Evolutionary conservation across 345 rosid species (phyloP).

Genomic region (Acer negundo): DNA sequence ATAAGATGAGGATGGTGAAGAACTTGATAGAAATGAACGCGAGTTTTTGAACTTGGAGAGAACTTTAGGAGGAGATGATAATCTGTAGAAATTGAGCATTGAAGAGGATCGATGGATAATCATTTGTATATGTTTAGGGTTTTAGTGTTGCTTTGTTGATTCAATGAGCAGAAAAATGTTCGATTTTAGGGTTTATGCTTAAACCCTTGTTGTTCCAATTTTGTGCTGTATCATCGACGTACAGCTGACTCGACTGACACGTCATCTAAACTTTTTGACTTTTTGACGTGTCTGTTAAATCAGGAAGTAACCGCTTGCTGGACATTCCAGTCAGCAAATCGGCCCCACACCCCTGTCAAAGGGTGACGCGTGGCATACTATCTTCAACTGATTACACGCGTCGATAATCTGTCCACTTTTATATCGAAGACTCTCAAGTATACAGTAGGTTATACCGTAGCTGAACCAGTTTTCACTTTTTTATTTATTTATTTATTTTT

Average conservation of each 20-base stretch:
- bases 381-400: neutral
- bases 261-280: neutral
- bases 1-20: slow-evolving; percentile 25
- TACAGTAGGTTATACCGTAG: neutral
- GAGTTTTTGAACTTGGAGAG: slow-evolving; percentile 42
- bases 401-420: neutral
- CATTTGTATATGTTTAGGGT: slow-evolving; percentile 24
- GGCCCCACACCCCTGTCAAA: neutral
- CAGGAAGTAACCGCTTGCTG: neutral
- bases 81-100: slow-evolving; percentile 38
- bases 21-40: slow-evolving; percentile 31
- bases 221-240: neutral
- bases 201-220: slow-evolving; percentile 3
- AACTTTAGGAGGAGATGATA: slow-evolving; percentile 42
- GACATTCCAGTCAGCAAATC: neutral
- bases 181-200: slow-evolving; percentile 46
- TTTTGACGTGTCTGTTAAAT: neutral
- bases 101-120: slow-evolving; percentile 52
- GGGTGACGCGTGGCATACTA: neutral
- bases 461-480: neutral
- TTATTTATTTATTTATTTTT: no score
- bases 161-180: neutral
- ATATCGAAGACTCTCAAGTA: neutral
- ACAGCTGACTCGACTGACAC: neutral
- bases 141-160: neutral